Base-by-base conservation (phyloP, 2,329 filamentous ascomycete genomes). In the Lecanosticta acicola region DNA sequence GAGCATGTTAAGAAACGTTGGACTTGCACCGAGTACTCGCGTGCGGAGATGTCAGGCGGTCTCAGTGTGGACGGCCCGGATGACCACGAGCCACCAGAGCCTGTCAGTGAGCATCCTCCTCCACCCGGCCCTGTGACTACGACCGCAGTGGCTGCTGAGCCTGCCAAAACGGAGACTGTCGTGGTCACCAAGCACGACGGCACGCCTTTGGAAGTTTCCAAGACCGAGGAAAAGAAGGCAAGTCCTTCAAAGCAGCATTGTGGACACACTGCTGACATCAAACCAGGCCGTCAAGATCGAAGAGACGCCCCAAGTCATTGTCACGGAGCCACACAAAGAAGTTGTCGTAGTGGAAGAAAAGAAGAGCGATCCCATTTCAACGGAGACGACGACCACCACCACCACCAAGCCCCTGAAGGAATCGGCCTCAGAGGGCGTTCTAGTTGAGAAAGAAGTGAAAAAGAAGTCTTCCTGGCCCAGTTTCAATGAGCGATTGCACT, bases 401-500 rank as follows among this genome's bases (percentile, higher is more conserved):
- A 37, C 35, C 14, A 19, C 35, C 5, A n/a, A 8, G n/a, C 11
- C 33, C 7, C 13, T 35, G 7, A 35, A 35, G 33, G 35, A 37
- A 17, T 18, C 35, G 10, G 24, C 24, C 24, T 29, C 24, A 11
- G 24, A 29, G 24, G 7, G 7, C 7, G 24, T 11, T 5, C 24
- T 24, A 3, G 37, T 39, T 9, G 29, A 33, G 16, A 41, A 32
- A 16, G 20, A n/a, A 21, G 29, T 21, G 26, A 41, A 33, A 17
- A 41, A 33, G 39, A 41, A 34, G 39, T 33, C 16, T 11, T 41
- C 17, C 7, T 29, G 5, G 5, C 7, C 24, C 24, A 29, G 24
- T 9, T 19, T 41, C 39, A 33, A 17, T 14, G 39, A 41, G 16
- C 26, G 26, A 3, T n/a, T 41, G n/a, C 29, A 41, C 29, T 34